phyloP scores from a whole-genome alignment of 805 yeast genomes.

The Wickerhamomyces silvicola region DNA sequence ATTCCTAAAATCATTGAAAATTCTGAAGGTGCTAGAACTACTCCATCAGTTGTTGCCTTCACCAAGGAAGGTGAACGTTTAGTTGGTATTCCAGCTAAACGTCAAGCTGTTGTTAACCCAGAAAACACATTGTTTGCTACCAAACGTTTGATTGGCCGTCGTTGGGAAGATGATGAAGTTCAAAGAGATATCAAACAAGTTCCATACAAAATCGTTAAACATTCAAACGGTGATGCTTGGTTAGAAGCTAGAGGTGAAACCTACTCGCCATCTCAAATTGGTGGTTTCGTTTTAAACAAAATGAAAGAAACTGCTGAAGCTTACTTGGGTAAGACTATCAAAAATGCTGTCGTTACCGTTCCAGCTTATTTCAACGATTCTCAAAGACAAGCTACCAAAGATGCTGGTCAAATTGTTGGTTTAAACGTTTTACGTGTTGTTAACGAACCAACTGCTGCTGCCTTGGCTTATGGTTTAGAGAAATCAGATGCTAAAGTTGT shows the following conservation, averaged over 20 bases:
- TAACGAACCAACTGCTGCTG: slow-evolving; percentile 85
- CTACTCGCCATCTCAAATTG: slow-evolving; percentile 66
- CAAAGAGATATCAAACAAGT: slow-evolving; percentile 60
- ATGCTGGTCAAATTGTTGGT: slow-evolving; percentile 72
- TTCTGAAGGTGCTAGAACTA: slow-evolving; percentile 71
- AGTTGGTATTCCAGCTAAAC: slow-evolving; percentile 69
- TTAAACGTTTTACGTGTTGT: slow-evolving; percentile 68
- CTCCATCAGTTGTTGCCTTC: slow-evolving; percentile 55
- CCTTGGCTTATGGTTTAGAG: slow-evolving; percentile 73
- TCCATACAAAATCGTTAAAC: slow-evolving; percentile 59
- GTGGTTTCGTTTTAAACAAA: slow-evolving; percentile 57
- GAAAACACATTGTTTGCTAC: slow-evolving; percentile 78
- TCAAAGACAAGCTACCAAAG: slow-evolving; percentile 79
- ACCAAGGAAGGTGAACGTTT: slow-evolving; percentile 43
- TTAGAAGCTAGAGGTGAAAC: slow-evolving; percentile 38
- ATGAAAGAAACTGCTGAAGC: slow-evolving; percentile 63
- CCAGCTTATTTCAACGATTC: slow-evolving; percentile 82
- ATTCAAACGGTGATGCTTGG: slow-evolving; percentile 67
- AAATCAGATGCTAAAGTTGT: slow-evolving; percentile 34
- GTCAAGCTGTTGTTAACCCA: slow-evolving; percentile 76
- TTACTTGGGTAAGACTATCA: slow-evolving; percentile 44
- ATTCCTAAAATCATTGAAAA: slow-evolving; percentile 70
- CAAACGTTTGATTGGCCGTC: slow-evolving; percentile 74
- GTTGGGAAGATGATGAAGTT: slow-evolving; percentile 63
- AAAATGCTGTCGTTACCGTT: slow-evolving; percentile 76